These are phyloP conservation scores for Asterophora lycoperdoides DNA, from an alignment of 768 basidiomycete species.

Conservation along the genomic window DNA sequence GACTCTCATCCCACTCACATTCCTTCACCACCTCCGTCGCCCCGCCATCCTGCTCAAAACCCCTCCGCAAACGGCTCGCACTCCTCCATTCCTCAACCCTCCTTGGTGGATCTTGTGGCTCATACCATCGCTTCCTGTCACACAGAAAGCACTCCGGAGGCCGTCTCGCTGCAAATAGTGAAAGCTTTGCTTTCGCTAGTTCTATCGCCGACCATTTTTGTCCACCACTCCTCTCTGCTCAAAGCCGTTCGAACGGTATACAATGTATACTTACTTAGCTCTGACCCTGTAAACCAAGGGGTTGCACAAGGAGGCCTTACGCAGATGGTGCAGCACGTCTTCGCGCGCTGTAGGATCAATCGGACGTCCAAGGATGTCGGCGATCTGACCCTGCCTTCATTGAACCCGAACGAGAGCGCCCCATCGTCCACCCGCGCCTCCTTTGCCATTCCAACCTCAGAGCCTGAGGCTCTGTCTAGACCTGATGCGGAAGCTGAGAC, in stretches of 20 bases:
- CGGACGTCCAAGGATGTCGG: conserved; percentile 19
- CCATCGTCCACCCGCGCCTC: conserved; percentile 13
- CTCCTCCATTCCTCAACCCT: conserved; percentile 51
- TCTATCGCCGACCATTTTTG: conserved; percentile 78
- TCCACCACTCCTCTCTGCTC: conserved; percentile 93
- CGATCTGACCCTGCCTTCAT: conserved; percentile 12
- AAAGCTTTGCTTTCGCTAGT: conserved; percentile 90
- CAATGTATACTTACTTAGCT: conserved; percentile 92
- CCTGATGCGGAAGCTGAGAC: conserved; percentile 3
- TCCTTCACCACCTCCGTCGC: conserved; percentile 77
- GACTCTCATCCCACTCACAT: conserved; percentile 37
- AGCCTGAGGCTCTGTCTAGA: conserved; percentile 6
- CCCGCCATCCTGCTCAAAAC: conserved; percentile 40
- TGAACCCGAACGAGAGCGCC: conserved; percentile 18
- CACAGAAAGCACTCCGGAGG: conserved; percentile 79
- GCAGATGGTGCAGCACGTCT: conserved; percentile 98
- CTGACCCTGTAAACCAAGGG: conserved; percentile 90
- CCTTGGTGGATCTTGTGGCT: conserved; percentile 89
- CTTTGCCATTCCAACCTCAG: conserved; percentile 11
- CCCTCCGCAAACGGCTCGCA: conserved; percentile 44
- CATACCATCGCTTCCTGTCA: conserved; percentile 94
- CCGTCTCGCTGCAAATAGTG: conserved; percentile 94
- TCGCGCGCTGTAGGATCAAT: conserved; percentile 66
- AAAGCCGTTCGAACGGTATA: conserved; percentile 98
- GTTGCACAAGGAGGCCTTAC: conserved; percentile 97